These are phyloP conservation scores for Flaveria brownii DNA, from an alignment of 129 eudicot genomes.

Conservation along the genomic window DNA sequence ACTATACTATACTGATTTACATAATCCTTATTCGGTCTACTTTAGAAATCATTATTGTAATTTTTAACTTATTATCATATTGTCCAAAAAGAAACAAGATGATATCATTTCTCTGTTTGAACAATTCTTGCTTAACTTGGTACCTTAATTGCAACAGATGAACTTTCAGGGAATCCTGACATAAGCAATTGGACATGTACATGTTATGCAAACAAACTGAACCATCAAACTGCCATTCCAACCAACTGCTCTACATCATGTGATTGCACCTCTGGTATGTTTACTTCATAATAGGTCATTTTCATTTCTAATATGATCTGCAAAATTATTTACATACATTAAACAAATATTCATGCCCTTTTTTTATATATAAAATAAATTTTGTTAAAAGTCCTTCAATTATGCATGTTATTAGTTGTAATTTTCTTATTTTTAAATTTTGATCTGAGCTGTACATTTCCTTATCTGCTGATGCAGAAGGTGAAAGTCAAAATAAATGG, in stretches of 20 bases:
- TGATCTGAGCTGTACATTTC: slow-evolving; percentile 15
- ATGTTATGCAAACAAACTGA: slow-evolving; percentile 50
- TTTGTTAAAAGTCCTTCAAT: background rate
- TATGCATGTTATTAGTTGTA: background rate
- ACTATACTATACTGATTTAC: slow-evolving; percentile 22
- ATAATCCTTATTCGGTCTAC: background rate
- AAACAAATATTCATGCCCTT: slow-evolving; percentile 2
- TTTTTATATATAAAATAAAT: too few species aligned
- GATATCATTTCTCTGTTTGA: background rate
- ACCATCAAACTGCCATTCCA: slow-evolving; percentile 33
- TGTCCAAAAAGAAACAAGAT: slow-evolving; percentile 6
- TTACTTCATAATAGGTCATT: background rate
- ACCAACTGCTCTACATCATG: slow-evolving; percentile 77
- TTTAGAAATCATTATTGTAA: background rate
- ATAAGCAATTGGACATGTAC: slow-evolving; percentile 69
- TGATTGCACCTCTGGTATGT: slow-evolving; percentile 71
- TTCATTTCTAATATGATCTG: background rate
- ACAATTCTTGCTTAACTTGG: slow-evolving; percentile 12
- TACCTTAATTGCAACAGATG: slow-evolving; percentile 43
- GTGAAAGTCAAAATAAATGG: slow-evolving; percentile 53
- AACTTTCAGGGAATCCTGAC: slow-evolving; percentile 43
- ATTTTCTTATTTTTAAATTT: background rate
- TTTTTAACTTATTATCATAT: background rate
- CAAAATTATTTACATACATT: background rate
- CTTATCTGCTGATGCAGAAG: slow-evolving; percentile 36